Evolutionary conservation across 2,329 filamentous ascomycete genomes (phyloP), one percentile per base, ranked within the genome.

Genomic region (Colletotrichum sp.): DNA sequence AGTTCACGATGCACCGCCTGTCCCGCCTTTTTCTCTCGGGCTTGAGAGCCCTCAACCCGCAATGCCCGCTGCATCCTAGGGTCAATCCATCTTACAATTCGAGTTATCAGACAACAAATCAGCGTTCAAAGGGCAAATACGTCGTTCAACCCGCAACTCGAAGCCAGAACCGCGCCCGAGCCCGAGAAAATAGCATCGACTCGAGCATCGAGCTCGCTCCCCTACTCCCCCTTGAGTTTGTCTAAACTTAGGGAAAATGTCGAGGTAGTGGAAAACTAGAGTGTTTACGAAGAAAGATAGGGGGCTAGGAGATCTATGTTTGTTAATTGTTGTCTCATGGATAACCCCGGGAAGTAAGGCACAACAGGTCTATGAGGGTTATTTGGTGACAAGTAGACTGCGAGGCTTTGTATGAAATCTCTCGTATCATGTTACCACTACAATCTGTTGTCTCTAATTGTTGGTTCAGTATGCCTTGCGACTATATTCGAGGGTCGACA

Each of bases 241-340:
- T 52, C n/a, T 52, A 1, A 21, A 49, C n/a, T 21, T 49, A 0
- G 10, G 1, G n/a, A 2, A 21, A 21, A 1, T 21, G 2, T 21
- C n/a, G 2, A 52, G 44, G 12, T 1, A 52, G 9, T 49, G 2
- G 44, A n/a, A 5, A 26, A 26, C 24, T 26, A 26, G 24, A 26
- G 24, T 26, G 24, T 26, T 26, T 26, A 26, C 24, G 24, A 26
- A 26, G 24, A 26, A 26, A 26, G 24, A 26, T 26, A 15, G 39
- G 9, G 12, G 16, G 39, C 3, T 12, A n/a, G 18, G 39, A 44
- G 24, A 26, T 26, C 24, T 26, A 26, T 26, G 5, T 26, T 26
- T 26, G 24, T 26, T 26, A 26, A 2, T 26, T 26, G 24, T 26
- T 26, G 24, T 26, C 24, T 26, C 5, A 26, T 26, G 24, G 24